These are phyloP conservation scores for Macrocybe gigantea DNA, from an alignment of 768 basidiomycete species.

Conservation along the genomic window DNA sequence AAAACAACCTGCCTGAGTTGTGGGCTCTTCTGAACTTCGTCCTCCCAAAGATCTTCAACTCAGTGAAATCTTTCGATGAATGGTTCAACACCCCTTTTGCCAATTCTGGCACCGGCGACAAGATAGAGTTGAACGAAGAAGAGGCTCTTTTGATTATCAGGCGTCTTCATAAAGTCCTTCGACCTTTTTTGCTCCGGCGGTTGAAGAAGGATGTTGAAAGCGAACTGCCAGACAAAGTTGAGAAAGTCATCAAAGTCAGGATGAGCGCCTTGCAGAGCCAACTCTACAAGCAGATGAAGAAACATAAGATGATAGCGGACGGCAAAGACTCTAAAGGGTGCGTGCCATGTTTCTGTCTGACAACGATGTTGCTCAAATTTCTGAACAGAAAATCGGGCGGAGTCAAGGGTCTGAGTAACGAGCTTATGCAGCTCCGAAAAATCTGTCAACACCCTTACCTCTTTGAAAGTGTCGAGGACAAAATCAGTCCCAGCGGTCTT, in stretches of 20 bases:
- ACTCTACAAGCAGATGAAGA: slow-evolving; percentile 96
- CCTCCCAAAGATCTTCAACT: slow-evolving; percentile 94
- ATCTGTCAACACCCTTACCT: slow-evolving; percentile 98
- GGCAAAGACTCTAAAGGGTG: slow-evolving; percentile 74
- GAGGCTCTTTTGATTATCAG: slow-evolving; percentile 96
- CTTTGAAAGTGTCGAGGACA: slow-evolving; percentile 93
- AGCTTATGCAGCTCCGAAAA: slow-evolving; percentile 97
- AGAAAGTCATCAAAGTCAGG: slow-evolving; percentile 94
- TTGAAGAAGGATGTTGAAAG: slow-evolving; percentile 97
- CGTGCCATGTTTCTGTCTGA: slow-evolving; percentile 15
- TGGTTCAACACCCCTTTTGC: slow-evolving; percentile 99
- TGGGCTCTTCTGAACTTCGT: slow-evolving; percentile 97
- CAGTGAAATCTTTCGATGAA: slow-evolving; percentile 97
- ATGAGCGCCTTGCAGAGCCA: slow-evolving; percentile 92
- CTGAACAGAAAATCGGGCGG: slow-evolving; percentile 57
- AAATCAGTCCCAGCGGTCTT: slow-evolving; percentile 75
- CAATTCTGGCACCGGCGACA: slow-evolving; percentile 95
- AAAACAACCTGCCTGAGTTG: slow-evolving; percentile 94
- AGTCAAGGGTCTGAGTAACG: slow-evolving; percentile 88
- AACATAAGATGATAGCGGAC: slow-evolving; percentile 94
- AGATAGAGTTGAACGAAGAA: slow-evolving; percentile 99
- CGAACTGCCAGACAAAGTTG: slow-evolving; percentile 94
- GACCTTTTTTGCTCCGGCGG: slow-evolving; percentile 88
- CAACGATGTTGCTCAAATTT: slow-evolving; percentile 4
- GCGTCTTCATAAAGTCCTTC: slow-evolving; percentile 91